Evolutionary conservation across 495 filamentous ascomycete species (phyloP), one percentile per base, ranked within the genome.

Genomic region (Apiosordaria backusii): DNA sequence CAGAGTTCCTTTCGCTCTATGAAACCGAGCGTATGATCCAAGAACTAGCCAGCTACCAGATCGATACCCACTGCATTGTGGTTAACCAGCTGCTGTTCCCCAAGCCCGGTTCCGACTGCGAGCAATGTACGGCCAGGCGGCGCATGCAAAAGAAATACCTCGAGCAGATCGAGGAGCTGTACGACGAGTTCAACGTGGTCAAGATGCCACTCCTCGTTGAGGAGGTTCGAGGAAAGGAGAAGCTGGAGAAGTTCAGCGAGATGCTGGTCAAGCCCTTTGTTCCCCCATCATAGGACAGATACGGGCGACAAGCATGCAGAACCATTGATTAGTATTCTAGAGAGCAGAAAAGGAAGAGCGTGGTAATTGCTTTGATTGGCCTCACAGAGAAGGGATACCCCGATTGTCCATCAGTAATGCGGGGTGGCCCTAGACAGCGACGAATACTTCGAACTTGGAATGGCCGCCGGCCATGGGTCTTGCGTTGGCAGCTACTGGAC

Each of bases 101-200:
- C 18, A 92, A 91, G 77, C 84, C 89, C 67, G 89, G 88, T 23
- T 95, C 89, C 71, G 84, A 86, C 35, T 99, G 95, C 77, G 92
- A 97, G 59, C 95, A 99, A 81, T 99, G 95, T 78, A 97, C 92
- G 72, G 91, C 95, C 26, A 82, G 95, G 64, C 84, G 94, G 72
- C 93, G 93, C 81, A 99, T 99, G 95, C 95, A 99, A 82, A 96
- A 94, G 87, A 99, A 99, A 79, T 99, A 99, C 73, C 81, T 99
- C 23, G 94, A 97, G 71, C 95, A 99, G 82, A 98, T 98, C 67
- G 92, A 97, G 79, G 96, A 99, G 82, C 79, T 99, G 60, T 99
- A 99, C 72, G 93, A 97, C 69, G 95, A 99, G 75, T 99, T 99
- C 78, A 97, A 99, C 76, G 94, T 99, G 35, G 94, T 99, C 57